These are phyloP conservation scores for Sicyos baderoa DNA, from an alignment of 306 rosid species.

Conservation along the genomic window DNA sequence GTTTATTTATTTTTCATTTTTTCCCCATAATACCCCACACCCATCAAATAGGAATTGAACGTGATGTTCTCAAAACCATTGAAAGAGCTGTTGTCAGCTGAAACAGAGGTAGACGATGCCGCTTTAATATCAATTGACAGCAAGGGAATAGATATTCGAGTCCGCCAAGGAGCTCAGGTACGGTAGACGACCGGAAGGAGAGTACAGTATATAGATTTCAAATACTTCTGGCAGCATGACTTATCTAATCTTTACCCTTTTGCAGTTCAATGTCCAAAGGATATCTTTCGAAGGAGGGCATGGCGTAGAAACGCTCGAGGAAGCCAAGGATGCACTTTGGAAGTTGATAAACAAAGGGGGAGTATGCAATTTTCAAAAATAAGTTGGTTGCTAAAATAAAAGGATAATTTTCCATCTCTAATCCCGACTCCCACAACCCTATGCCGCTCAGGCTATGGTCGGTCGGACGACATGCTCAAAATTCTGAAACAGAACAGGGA, in stretches of 20 bases:
- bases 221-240: not conserved
- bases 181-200: not conserved
- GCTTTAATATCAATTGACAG: constrained; percentile 98
- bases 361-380: constrained; percentile 54
- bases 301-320: constrained; percentile 74
- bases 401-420: not conserved
- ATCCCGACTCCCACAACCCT: not conserved
- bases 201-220: not conserved
- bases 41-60: constrained; percentile 56
- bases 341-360: constrained; percentile 63
- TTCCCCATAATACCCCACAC: too few relatives aligned
- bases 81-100: constrained; percentile 71
- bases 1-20: too few relatives aligned
- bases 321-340: constrained; percentile 91
- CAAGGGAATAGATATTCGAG: constrained; percentile 89
- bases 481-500: not conserved
- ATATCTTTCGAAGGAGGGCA: constrained; percentile 90
- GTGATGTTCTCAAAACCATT: constrained; percentile 91
- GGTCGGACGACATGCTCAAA: not conserved
- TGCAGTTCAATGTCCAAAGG: constrained; percentile 92
- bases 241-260: not conserved
- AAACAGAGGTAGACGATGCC: constrained; percentile 86
- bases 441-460: not conserved
- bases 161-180: constrained; percentile 99
- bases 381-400: constrained; percentile 14